These are phyloP conservation scores for Bocquillonia castaneifolia DNA, from an alignment of 441 rosid genomes.

Conservation along the genomic window DNA sequence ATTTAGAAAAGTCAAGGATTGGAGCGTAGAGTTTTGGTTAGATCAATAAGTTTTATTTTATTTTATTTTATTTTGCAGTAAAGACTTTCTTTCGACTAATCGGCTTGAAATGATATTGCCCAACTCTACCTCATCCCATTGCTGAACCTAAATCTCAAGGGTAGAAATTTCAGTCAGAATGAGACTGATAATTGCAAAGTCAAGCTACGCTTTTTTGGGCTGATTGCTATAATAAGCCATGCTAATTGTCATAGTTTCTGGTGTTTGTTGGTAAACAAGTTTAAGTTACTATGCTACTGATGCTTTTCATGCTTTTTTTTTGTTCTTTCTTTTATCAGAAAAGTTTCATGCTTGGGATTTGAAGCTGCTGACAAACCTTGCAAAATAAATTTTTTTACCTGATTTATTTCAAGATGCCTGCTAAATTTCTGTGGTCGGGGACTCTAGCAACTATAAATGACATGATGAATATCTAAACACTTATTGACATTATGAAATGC, in stretches of 20 bases:
- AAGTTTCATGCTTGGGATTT: background rate
- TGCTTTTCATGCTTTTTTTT: background rate
- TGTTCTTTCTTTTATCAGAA: background rate
- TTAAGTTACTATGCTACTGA: background rate
- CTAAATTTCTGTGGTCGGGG: background rate
- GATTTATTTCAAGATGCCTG: background rate
- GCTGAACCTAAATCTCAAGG: background rate
- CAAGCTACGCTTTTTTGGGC: constrained; percentile 6
- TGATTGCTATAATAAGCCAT: background rate
- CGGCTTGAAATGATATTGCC: background rate
- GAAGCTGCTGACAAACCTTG: background rate
- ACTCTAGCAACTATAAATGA: background rate
- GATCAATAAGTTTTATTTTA: background rate
- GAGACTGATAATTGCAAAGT: background rate
- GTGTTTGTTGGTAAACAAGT: background rate
- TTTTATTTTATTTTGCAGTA: background rate
- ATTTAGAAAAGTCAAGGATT: background rate
- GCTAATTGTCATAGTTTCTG: background rate
- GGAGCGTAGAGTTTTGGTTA: background rate
- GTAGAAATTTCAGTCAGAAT: background rate
- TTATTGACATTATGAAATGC: background rate
- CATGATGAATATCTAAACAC: background rate
- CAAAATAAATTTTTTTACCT: background rate
- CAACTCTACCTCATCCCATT: background rate
- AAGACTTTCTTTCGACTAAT: background rate